A percentile compares a stretch with the other conserved stretches of the same genome.
Conservation (phyloP, 2,329 filamentous ascomycete genomes). For the Microsporum ferrugineum region DNA sequence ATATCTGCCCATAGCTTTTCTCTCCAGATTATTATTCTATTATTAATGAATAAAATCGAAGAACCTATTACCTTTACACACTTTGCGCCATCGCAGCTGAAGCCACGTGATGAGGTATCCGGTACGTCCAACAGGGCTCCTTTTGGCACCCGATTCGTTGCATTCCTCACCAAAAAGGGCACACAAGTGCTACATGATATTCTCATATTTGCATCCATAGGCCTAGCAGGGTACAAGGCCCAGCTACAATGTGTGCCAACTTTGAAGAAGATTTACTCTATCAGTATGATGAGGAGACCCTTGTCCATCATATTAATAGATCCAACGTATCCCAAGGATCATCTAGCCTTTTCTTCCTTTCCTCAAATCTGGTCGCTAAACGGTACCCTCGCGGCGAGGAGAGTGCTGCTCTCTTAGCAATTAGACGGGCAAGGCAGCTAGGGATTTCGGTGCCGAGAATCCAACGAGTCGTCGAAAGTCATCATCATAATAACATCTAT, state of each 20-base stretch:
- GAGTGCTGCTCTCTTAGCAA: constrained; percentile 14
- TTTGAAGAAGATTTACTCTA: constrained; percentile 8
- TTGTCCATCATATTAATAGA: constrained; percentile 4
- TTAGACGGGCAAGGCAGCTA: constrained; percentile 14
- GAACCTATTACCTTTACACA: not conserved
- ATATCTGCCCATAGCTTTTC: not conserved
- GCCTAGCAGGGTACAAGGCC: not conserved
- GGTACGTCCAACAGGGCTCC: not conserved
- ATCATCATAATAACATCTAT: constrained; percentile 10
- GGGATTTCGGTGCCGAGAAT: constrained; percentile 15
- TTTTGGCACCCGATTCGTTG: not conserved
- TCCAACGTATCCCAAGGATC: not conserved
- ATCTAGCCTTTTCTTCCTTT: constrained; percentile 6
- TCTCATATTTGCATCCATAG: not conserved
- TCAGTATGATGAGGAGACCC: constrained; percentile 6
- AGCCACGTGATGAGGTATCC: constrained; percentile 4
- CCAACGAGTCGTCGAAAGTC: constrained; percentile 11
- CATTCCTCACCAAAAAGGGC: not conserved
- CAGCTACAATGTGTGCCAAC: not conserved
- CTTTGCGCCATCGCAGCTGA: constrained; percentile 3
- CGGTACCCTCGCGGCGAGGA: constrained; percentile 8
- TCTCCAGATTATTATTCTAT: not conserved
- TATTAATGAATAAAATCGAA: constrained; percentile 3
- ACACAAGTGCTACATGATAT: not conserved
- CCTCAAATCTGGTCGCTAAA: constrained; percentile 9